Conservation (phyloP, 345 rosid species). For the Camelina neglecta region DNA sequence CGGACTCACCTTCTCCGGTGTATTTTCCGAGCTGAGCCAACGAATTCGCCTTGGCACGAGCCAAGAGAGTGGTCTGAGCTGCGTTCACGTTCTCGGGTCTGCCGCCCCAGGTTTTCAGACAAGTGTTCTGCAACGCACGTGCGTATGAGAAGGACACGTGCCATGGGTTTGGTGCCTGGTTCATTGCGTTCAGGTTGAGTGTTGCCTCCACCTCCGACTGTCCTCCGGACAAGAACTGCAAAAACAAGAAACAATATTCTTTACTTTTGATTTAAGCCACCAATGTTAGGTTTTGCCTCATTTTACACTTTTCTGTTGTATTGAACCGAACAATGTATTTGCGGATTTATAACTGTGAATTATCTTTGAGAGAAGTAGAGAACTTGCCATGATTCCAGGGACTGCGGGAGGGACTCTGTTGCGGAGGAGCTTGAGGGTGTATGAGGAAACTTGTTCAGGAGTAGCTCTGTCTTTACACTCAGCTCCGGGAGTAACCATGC, state of each 20-base stretch:
- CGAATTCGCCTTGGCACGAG: constrained; percentile 87
- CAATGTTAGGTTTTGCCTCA: constrained; percentile 11
- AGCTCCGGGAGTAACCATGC: constrained; percentile 99
- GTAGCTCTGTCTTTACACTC: constrained; percentile 86
- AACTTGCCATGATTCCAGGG: constrained; percentile 97
- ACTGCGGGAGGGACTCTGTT: constrained; percentile 90
- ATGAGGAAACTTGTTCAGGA: constrained; percentile 81
- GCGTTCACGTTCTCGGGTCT: constrained; percentile 81
- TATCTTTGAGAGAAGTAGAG: neutral
- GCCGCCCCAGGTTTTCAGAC: constrained; percentile 95
- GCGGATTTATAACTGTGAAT: neutral
- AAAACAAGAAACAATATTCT: neutral
- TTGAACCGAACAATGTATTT: neutral
- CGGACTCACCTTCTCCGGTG: constrained; percentile 89
- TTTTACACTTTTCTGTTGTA: neutral
- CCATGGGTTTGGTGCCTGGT: constrained; percentile 90
- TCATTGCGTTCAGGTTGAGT: constrained; percentile 93
- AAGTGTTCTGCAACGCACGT: constrained; percentile 94
- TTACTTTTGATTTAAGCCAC: constrained; percentile 21
- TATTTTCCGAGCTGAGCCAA: constrained; percentile 96
- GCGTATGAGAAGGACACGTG: constrained; percentile 98
- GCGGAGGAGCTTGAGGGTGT: constrained; percentile 94
- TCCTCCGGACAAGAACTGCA: constrained; percentile 98
- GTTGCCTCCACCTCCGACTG: constrained; percentile 99
- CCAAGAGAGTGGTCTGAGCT: constrained; percentile 72